Percentiles rank a stretch among this genome's conserved stretches.
These are phyloP conservation scores for Centaurea solstitialis DNA, from an alignment of 129 eudicot genomes.

Conservation along the genomic window DNA sequence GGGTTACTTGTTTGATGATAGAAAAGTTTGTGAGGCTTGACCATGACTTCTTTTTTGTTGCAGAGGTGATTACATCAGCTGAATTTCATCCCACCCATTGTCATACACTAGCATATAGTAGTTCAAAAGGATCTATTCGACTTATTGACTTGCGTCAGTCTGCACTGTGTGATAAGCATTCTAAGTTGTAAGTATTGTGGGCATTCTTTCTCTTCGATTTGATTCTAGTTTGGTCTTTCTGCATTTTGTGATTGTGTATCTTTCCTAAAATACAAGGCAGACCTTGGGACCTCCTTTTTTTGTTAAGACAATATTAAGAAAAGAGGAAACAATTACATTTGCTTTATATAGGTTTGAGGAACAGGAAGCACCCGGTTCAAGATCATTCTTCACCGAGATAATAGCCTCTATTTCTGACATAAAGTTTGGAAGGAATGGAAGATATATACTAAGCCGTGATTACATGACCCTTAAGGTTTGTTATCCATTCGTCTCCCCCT, in stretches of 20 bases:
- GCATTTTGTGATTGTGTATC: neutral
- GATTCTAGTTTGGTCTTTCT: neutral
- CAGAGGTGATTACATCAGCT: slow-evolving; percentile 98
- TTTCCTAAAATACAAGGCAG: neutral
- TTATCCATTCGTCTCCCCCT: neutral
- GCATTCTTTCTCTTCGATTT: neutral
- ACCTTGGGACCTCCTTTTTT: neutral
- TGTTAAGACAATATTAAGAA: neutral
- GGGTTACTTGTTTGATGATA: slow-evolving; percentile 15
- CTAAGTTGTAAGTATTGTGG: slow-evolving; percentile 71
- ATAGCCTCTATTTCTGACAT: slow-evolving; percentile 97
- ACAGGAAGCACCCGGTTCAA: slow-evolving; percentile 95
- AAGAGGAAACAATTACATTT: slow-evolving; percentile 1
- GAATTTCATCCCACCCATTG: slow-evolving; percentile 97
- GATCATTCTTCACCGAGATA: slow-evolving; percentile 97
- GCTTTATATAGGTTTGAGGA: slow-evolving; percentile 77
- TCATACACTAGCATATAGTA: slow-evolving; percentile 89
- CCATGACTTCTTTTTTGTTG: slow-evolving; percentile 16
- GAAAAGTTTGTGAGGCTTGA: slow-evolving; percentile 15
- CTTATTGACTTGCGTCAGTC: slow-evolving; percentile 97
- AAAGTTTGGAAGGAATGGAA: slow-evolving; percentile 85
- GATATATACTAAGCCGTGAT: slow-evolving; percentile 91
- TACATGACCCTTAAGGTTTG: slow-evolving; percentile 97
- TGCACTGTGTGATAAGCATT: slow-evolving; percentile 90
- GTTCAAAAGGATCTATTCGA: slow-evolving; percentile 96